These are phyloP conservation scores for Axilococcus clingmanii DNA, from an alignment of 139 green algal genomes.

Conservation along the genomic window DNA sequence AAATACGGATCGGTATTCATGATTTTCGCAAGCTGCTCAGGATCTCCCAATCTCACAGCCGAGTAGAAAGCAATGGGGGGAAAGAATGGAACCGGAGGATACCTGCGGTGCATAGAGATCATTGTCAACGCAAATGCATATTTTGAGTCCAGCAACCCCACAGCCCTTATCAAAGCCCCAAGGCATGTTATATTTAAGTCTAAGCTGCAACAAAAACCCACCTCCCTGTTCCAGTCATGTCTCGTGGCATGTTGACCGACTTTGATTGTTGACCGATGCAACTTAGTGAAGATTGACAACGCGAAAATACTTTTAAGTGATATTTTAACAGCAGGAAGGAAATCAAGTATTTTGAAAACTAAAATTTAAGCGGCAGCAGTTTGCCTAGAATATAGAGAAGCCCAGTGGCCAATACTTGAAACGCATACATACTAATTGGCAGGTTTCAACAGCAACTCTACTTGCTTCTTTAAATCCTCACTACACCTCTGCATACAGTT, in stretches of 20 bases:
- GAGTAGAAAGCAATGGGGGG: constrained; percentile 77
- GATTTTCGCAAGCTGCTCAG: constrained; percentile 71
- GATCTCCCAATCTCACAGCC: constrained; percentile 63
- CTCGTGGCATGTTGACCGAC: constrained; percentile 13
- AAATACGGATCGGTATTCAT: constrained; percentile 86
- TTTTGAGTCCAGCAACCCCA: background rate
- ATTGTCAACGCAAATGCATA: background rate
- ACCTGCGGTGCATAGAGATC: constrained; percentile 27
- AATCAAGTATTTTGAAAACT: no score
- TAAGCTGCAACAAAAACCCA: background rate
- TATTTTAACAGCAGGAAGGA: no score
- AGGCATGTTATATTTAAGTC: background rate
- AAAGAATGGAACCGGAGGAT: constrained; percentile 62
- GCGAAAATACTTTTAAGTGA: no score
- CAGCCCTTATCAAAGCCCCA: background rate
- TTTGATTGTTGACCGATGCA: no score
- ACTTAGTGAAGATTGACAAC: no score
- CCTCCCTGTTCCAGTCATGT: constrained; percentile 44
- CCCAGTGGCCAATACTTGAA: no score
- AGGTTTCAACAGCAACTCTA: no score
- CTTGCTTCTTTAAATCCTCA: no score
- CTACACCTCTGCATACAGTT: no score
- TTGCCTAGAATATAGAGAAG: no score
- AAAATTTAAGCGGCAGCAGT: no score
- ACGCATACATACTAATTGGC: no score